phyloP scores from a whole-genome alignment of 805 yeast species.

The Saturnispora zaruensis region DNA sequence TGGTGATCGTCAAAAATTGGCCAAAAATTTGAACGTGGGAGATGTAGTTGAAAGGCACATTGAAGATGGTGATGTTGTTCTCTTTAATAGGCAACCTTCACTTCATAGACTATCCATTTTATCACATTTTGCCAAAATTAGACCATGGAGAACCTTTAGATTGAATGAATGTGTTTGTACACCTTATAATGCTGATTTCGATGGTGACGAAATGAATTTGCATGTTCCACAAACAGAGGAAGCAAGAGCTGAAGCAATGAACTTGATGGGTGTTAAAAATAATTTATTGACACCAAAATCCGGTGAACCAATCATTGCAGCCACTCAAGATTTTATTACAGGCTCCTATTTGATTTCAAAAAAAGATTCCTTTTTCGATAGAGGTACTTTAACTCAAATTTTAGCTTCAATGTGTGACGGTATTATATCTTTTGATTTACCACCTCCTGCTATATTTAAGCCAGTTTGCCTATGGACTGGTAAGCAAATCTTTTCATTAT shows the following conservation, averaged over 20 bases:
- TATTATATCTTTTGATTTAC: slow-evolving; percentile 75
- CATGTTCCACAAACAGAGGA: slow-evolving; percentile 99
- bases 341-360: slow-evolving; percentile 90
- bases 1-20: slow-evolving; percentile 75
- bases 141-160: slow-evolving; percentile 98
- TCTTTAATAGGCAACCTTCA: slow-evolving; percentile 97
- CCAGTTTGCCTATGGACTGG: slow-evolving; percentile 96
- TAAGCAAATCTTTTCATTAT: slow-evolving; percentile 82
- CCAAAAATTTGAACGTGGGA: slow-evolving; percentile 71
- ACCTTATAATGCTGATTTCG: slow-evolving; percentile 99
- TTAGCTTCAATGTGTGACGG: slow-evolving; percentile 97
- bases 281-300: slow-evolving; percentile 92
- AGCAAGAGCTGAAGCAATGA: slow-evolving; percentile 95
- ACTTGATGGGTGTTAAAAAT: slow-evolving; percentile 95
- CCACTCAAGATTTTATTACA: slow-evolving; percentile 98
- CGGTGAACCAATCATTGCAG: slow-evolving; percentile 99
- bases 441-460: slow-evolving; percentile 89
- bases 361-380: slow-evolving; percentile 87
- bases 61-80: slow-evolving; percentile 93
- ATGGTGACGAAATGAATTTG: slow-evolving; percentile 99
- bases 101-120: slow-evolving; percentile 88
- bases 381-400: slow-evolving; percentile 74
- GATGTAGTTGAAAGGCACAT: slow-evolving; percentile 94
- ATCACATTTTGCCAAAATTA: slow-evolving; percentile 89
- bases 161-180: slow-evolving; percentile 98